These are phyloP conservation scores for Colletotrichum sp. DNA, from an alignment of 2,329 filamentous ascomycete species.

Conservation along the genomic window DNA sequence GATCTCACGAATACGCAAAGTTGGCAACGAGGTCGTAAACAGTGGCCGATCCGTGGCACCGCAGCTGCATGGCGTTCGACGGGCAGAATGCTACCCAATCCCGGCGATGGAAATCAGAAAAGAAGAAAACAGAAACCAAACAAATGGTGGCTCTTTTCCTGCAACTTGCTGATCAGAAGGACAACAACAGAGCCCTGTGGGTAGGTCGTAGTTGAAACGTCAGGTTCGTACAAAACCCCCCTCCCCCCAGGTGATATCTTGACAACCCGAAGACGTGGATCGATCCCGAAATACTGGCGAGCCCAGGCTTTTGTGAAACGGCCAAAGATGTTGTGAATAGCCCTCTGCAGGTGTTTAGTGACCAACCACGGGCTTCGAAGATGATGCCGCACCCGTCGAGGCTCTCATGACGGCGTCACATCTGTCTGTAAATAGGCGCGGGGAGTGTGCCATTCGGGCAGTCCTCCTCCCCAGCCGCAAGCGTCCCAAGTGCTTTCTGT, in stretches of 20 bases:
- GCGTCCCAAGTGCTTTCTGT: background rate
- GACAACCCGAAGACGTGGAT: background rate
- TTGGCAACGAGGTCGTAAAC: background rate
- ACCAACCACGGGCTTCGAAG: background rate
- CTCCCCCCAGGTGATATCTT: background rate
- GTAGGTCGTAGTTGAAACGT: background rate
- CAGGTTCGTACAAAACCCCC: background rate
- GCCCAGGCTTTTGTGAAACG: background rate
- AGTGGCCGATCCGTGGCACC: background rate
- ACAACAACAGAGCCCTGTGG: background rate
- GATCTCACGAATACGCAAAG: background rate
- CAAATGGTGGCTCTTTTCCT: background rate
- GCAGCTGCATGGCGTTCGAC: background rate
- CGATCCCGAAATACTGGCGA: background rate
- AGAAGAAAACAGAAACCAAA: background rate
- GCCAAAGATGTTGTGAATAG: background rate
- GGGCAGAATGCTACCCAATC: background rate
- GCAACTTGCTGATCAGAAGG: background rate
- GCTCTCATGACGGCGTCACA: background rate
- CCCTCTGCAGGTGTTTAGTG: background rate
- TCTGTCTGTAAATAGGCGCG: background rate
- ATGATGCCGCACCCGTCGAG: background rate
- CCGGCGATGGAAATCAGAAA: background rate
- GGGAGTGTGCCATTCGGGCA: background rate
- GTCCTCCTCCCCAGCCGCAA: background rate